These are phyloP conservation scores for Paraurostyla sp. DNA, from an alignment of 73 alveolate genomes.

Conservation along the genomic window DNA sequence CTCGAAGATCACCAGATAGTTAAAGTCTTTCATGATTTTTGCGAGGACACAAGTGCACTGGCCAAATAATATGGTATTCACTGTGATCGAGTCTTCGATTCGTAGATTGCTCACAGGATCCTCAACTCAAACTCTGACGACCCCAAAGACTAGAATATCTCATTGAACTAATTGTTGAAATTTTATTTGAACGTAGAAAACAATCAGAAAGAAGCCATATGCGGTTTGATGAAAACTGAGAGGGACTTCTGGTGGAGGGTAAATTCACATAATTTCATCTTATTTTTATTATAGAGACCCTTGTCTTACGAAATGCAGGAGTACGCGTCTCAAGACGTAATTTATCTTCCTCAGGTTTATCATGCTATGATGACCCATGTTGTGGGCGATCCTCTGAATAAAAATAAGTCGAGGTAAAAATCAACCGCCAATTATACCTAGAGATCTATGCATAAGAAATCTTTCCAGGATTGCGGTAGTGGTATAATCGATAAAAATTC, in stretches of 20 bases:
- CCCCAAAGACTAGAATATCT: conserved; percentile 31
- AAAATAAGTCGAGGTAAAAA: neutral
- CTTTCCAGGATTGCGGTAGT: neutral
- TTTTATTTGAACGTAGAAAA: neutral
- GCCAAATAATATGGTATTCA: neutral
- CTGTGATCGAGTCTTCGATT: conserved; percentile 53
- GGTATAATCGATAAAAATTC: neutral
- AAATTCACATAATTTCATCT: neutral
- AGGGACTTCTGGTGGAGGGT: conserved; percentile 53
- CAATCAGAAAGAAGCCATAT: conserved; percentile 26
- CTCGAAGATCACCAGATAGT: conserved; percentile 27
- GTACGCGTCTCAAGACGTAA: conserved; percentile 56
- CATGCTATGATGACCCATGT: neutral
- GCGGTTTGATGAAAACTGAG: conserved; percentile 18
- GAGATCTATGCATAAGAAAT: neutral
- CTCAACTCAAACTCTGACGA: conserved; percentile 24
- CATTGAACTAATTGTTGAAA: conserved; percentile 19
- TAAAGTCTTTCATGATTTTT: conserved; percentile 60
- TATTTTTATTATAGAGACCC: conserved; percentile 45
- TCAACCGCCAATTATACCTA: conserved; percentile 10
- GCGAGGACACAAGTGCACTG: conserved; percentile 63
- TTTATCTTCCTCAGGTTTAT: conserved; percentile 54
- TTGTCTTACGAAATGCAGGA: neutral
- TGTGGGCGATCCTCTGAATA: neutral
- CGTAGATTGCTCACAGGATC: conserved; percentile 53